phyloP scores from a whole-genome alignment of 192 early-diverging fungal species.

The Coemansia sp. region DNA sequence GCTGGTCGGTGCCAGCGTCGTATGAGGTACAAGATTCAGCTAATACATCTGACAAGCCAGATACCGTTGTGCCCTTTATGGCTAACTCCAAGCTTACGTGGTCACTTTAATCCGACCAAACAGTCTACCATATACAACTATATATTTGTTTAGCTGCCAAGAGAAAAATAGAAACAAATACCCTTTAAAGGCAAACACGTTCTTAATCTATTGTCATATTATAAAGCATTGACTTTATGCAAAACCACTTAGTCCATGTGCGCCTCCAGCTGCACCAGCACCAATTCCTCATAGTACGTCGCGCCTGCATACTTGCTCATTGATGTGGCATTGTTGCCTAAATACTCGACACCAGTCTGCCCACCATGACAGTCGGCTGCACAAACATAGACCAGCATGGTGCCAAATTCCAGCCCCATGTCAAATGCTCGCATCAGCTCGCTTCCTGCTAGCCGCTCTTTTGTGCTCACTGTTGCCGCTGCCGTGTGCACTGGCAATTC shows the following conservation, averaged over 20 bases:
- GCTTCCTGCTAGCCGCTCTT: slow-evolving; percentile 18
- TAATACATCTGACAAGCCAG: neutral
- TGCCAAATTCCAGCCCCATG: slow-evolving; percentile 88
- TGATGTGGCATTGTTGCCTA: slow-evolving; percentile 17
- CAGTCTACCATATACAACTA: neutral
- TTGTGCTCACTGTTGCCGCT: neutral
- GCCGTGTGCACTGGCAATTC: slow-evolving; percentile 41
- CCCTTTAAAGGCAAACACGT: no score
- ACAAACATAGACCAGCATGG: slow-evolving; percentile 80
- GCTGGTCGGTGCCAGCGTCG: slow-evolving; percentile 23
- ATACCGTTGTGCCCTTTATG: slow-evolving; percentile 80
- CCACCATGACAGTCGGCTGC: slow-evolving; percentile 71
- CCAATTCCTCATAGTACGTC: slow-evolving; percentile 42
- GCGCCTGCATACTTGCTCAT: slow-evolving; percentile 22
- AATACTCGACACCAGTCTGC: slow-evolving; percentile 26
- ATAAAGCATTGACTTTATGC: neutral
- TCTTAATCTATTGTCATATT: no score
- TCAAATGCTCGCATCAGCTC: slow-evolving; percentile 55
- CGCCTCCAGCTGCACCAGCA: slow-evolving; percentile 43
- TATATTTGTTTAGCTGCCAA: no score
- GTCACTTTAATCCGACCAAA: slow-evolving; percentile 49
- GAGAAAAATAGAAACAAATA: no score
- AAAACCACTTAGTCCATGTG: neutral
- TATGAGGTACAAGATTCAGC: slow-evolving; percentile 14
- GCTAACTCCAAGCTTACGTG: slow-evolving; percentile 69